Evolutionary conservation across 1,284 basidiomycete species (phyloP).

Genomic region (Trichosporon sp.): DNA sequence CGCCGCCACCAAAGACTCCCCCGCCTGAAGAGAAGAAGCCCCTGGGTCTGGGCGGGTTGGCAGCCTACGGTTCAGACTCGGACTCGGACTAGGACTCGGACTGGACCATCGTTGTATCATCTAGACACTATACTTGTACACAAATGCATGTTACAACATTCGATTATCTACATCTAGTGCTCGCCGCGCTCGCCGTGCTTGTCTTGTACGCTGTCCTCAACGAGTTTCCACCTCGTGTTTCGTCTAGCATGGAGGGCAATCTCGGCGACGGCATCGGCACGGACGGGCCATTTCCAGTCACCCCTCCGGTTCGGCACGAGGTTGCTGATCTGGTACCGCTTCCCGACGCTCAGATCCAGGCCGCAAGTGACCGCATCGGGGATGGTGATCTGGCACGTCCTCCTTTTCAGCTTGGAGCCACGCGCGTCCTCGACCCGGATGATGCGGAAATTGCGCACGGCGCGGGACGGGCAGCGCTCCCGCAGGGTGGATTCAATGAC

Average conservation of each 20-base stretch:
- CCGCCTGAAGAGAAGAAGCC: neutral
- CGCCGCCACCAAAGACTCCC: neutral
- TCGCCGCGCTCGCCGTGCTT: neutral
- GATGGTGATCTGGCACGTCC: slow-evolving; percentile 74
- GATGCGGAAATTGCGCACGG: slow-evolving; percentile 79
- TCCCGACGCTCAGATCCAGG: slow-evolving; percentile 66
- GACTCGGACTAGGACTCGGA: neutral
- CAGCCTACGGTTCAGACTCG: slow-evolving; percentile 1
- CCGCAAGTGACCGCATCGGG: slow-evolving; percentile 73
- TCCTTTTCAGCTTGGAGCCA: slow-evolving; percentile 59
- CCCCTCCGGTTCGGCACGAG: slow-evolving; percentile 63
- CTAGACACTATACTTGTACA: slow-evolving; percentile 9
- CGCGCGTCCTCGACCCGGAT: slow-evolving; percentile 72
- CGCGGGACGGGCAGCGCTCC: slow-evolving; percentile 74
- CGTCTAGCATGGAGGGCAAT: slow-evolving; percentile 67
- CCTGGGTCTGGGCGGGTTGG: neutral
- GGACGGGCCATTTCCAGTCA: slow-evolving; percentile 65
- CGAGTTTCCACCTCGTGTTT: slow-evolving; percentile 63
- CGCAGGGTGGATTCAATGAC: slow-evolving; percentile 71
- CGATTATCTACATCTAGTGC: neutral
- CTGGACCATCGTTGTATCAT: neutral
- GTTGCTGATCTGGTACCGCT: slow-evolving; percentile 71
- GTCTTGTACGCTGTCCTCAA: slow-evolving; percentile 19
- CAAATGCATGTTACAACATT: slow-evolving; percentile 17
- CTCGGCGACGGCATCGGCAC: slow-evolving; percentile 64